Percentiles rank a stretch among this genome's conserved stretches.
Evolutionary conservation across 1,139 yeast genomes (phyloP).

Genomic region (Tardiomyces digboiensis): DNA sequence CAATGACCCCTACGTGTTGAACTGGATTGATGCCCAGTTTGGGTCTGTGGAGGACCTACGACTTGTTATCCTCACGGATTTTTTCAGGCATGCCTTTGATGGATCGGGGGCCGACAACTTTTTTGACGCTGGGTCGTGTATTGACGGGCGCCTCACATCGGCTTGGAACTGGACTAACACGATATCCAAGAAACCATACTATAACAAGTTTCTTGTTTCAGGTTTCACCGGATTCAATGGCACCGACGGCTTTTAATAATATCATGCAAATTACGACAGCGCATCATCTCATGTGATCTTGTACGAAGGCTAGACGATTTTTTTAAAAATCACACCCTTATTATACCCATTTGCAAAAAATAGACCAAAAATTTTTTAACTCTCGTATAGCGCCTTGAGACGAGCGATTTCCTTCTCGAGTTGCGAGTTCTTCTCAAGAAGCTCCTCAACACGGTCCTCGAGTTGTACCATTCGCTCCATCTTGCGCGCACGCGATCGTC

Average conservation of each 20-base stretch:
- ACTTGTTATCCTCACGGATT: conserved; percentile 48
- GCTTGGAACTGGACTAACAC: conserved; percentile 77
- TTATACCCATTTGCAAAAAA: neutral
- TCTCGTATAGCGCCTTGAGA: conserved; percentile 10
- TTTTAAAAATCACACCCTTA: too few species aligned
- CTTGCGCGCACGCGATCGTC: conserved; percentile 91
- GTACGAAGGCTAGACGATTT: too few species aligned
- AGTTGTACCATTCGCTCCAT: conserved; percentile 80
- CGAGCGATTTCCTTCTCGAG: conserved; percentile 20
- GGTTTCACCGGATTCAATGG: conserved; percentile 76
- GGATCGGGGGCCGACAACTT: conserved; percentile 72
- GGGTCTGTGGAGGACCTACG: conserved; percentile 43
- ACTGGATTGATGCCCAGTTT: conserved; percentile 47
- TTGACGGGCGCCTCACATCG: conserved; percentile 66
- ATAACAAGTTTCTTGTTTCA: conserved; percentile 51
- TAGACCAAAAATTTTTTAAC: neutral
- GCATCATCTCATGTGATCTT: too few species aligned
- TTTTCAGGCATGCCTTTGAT: conserved; percentile 67
- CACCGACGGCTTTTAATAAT: conserved; percentile 43
- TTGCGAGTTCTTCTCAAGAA: conserved; percentile 26
- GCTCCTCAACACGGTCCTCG: conserved; percentile 64
- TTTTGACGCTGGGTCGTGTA: conserved; percentile 72
- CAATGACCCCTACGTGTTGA: conserved; percentile 37
- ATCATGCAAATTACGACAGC: too few species aligned
- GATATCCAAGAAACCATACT: conserved; percentile 53